Percentiles rank a stretch among this genome's conserved stretches.
These are phyloP conservation scores for Barnettozyma populi DNA, from an alignment of 805 yeast genomes.

Conservation along the genomic window DNA sequence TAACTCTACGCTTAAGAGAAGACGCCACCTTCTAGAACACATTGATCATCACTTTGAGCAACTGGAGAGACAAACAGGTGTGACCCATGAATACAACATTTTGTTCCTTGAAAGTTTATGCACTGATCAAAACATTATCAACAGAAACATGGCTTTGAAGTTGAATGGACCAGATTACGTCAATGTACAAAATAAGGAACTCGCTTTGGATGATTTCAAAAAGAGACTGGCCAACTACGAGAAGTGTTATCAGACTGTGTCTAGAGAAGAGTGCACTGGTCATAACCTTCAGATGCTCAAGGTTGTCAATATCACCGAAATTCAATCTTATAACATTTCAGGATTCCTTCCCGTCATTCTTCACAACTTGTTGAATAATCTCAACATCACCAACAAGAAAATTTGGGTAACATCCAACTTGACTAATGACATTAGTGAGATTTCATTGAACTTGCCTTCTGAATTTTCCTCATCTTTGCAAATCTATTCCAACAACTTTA, in stretches of 20 bases:
- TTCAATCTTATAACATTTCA: constrained; percentile 48
- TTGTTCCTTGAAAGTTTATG: constrained; percentile 36
- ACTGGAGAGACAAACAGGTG: constrained; percentile 35
- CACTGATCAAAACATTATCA: constrained; percentile 23
- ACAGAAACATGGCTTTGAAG: constrained; percentile 28
- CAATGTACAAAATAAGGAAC: constrained; percentile 12
- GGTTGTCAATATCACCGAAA: constrained; percentile 55
- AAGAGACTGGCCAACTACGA: constrained; percentile 48
- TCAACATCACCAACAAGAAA: constrained; percentile 18
- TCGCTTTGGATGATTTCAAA: constrained; percentile 31
- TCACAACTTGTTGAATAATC: constrained; percentile 16
- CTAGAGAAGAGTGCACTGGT: constrained; percentile 36
- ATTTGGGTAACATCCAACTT: constrained; percentile 16
- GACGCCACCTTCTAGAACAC: constrained; percentile 27
- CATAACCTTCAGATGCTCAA: constrained; percentile 51
- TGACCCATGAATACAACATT: constrained; percentile 27
- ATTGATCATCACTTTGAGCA: constrained; percentile 32
- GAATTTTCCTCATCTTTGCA: constrained; percentile 1
- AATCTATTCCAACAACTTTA: constrained; percentile 8
- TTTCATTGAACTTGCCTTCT: constrained; percentile 4
- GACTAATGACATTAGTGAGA: neutral
- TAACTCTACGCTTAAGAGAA: constrained; percentile 40
- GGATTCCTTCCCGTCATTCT: constrained; percentile 25
- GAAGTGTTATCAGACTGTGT: constrained; percentile 44
- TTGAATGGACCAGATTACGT: constrained; percentile 30